Conservation (phyloP, 2,329 filamentous ascomycete species). For the Beauveria sp. region DNA sequence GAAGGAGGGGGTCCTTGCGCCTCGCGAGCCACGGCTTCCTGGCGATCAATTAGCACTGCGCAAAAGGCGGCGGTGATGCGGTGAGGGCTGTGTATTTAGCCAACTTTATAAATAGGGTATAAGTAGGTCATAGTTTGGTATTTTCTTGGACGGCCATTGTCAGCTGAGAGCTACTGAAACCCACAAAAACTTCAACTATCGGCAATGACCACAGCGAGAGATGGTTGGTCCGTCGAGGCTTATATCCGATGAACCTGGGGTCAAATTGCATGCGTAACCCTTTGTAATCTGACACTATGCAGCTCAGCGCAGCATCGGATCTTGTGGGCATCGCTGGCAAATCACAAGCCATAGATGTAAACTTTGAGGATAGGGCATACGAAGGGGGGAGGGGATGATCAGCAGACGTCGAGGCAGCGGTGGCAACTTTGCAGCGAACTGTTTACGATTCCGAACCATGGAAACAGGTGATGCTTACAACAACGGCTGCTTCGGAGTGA, state of each 20-base stretch:
- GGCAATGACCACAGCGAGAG: not conserved
- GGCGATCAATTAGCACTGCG: not conserved
- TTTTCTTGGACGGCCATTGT: not conserved
- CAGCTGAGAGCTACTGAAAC: not conserved
- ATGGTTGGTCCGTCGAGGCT: not conserved
- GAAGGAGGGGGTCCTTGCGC: not conserved
- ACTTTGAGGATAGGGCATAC: not conserved
- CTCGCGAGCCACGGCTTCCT: not conserved
- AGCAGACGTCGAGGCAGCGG: not conserved
- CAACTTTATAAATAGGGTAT: too few relatives aligned
- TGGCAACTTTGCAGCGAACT: not conserved
- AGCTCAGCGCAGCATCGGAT: not conserved
- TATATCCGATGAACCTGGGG: slow-evolving; percentile 9
- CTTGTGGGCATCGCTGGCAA: not conserved
- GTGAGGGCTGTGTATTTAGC: not conserved
- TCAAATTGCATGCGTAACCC: not conserved
- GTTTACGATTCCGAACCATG: not conserved
- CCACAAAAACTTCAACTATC: too few relatives aligned
- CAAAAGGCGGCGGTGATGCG: not conserved
- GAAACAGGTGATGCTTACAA: not conserved
- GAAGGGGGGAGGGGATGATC: not conserved
- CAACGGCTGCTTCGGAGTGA: not conserved
- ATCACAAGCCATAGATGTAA: not conserved
- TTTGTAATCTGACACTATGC: slow-evolving; percentile 7
- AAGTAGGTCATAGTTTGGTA: not conserved